Evolutionary conservation across 78 protist species (phyloP).

Genomic region (Dictyostelium firmibasis): DNA sequence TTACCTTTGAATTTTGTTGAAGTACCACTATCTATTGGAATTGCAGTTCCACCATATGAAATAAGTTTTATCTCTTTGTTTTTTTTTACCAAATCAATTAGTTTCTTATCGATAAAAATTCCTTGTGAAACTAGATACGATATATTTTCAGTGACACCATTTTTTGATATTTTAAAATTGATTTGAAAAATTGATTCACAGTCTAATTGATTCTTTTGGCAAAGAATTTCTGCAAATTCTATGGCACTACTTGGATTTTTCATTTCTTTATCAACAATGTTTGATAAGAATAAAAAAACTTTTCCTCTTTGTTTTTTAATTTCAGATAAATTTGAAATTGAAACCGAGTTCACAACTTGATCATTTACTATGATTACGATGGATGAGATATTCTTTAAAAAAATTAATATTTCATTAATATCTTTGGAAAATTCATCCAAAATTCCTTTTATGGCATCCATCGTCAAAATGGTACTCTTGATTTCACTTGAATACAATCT

Average conservation of each 20-base stretch:
- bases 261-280: neutral
- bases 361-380: neutral
- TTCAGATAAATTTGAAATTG: neutral
- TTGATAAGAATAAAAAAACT: neutral
- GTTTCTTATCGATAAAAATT: neutral
- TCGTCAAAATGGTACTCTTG: neutral
- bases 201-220: neutral
- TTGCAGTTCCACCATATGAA: constrained; percentile 47
- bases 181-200: neutral
- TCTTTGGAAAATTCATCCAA: neutral
- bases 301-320: neutral
- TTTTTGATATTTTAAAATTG: neutral
- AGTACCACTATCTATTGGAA: neutral
- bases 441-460: neutral
- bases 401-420: neutral
- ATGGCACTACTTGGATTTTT: neutral
- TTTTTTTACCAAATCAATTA: neutral
- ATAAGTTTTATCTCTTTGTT: neutral
- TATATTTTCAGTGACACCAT: neutral
- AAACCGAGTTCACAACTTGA: neutral
- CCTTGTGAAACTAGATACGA: constrained; percentile 2
- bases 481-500: neutral
- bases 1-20: neutral
- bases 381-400: neutral
- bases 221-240: neutral